Base-by-base conservation (phyloP, 129 eudicot genomes). In the Sambucus nigra region DNA sequence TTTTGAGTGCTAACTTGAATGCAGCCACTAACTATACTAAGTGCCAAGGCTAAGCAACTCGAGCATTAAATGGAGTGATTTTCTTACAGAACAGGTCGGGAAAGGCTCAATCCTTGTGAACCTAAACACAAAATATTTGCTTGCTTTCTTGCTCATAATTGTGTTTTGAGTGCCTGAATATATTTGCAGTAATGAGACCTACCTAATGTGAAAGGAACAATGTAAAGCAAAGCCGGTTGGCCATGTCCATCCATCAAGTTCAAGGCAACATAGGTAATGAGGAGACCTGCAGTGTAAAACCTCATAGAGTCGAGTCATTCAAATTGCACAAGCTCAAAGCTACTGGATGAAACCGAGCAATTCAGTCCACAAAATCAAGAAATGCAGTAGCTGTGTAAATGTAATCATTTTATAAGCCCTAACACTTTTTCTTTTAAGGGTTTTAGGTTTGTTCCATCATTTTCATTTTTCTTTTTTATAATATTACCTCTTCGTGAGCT, bases 171-270 rank as follows among this genome's bases (percentile, higher is more conserved):
- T 4, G 13, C 57, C 17, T 21, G 28, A 20, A 32, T 8, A 3
- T 14, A 29, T 29, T 29, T 3, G 35, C 4, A 29, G 35, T 29
- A 29, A 3, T 12, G 42, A 7, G 19, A 32, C 61, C 8, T 69
- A 78, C 99, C 96, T 16, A 92, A 66, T 42, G 84, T 92, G 77
- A 86, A 92, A 7, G 99, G 99, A 50, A 86, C 99, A 65, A 92
- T 92, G 80, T 92, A 92, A 12, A 92, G 96, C 73, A 92, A 69
- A 61, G 99, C 99, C 44, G 99, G 99, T 69, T 92, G 99, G 33
- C 99, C 99, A 68, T 92, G 99, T 64, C 99, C 99, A 23, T 92
- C 99, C 99, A 92, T 92, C 67, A 92, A 59, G 77, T 86, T 92
- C 74, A 92, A 67, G 47, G 99, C 99, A 44, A 92, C 82, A 42